Percentiles rank a stretch among this genome's conserved stretches.
Evolutionary conservation across 768 basidiomycete genomes (phyloP).

Genomic region (Psilocybe azurescens): DNA sequence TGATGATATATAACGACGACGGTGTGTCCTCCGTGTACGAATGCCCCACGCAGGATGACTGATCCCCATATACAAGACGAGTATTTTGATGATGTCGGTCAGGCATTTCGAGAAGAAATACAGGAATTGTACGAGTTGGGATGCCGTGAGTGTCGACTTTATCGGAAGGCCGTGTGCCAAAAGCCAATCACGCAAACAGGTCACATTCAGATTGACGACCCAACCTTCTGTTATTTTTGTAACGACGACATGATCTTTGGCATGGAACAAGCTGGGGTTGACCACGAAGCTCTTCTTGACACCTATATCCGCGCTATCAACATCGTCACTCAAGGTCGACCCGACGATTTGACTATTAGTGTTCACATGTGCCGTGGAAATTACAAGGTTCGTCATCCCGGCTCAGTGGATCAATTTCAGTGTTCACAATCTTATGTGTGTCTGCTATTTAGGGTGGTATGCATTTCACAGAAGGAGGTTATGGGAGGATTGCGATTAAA

Average conservation of each 20-base stretch:
- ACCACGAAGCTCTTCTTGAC: constrained; percentile 68
- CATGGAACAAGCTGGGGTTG: constrained; percentile 64
- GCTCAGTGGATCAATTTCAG: neutral
- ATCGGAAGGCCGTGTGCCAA: neutral
- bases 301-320: constrained; percentile 74
- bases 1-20: constrained; percentile 64
- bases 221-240: constrained; percentile 71
- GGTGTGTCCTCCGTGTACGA: constrained; percentile 36
- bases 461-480: constrained; percentile 67
- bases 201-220: constrained; percentile 58
- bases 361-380: constrained; percentile 68
- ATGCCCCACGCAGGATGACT: neutral
- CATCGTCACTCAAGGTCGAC: constrained; percentile 54
- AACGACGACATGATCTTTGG: constrained; percentile 53
- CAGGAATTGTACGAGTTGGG: constrained; percentile 51
- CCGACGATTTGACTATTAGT: constrained; percentile 57
- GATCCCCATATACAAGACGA: constrained; percentile 39
- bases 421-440: constrained; percentile 36
- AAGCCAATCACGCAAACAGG: constrained; percentile 33
- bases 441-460: constrained; percentile 36
- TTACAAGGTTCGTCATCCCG: constrained; percentile 42
- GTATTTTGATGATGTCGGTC: constrained; percentile 53
- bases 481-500: constrained; percentile 57
- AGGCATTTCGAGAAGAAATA: constrained; percentile 54
- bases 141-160: constrained; percentile 44